A percentile compares a stretch with the other conserved stretches of the same genome.
Conservation (phyloP, 768 basidiomycete genomes). For the Pleurotus tuoliensis region DNA sequence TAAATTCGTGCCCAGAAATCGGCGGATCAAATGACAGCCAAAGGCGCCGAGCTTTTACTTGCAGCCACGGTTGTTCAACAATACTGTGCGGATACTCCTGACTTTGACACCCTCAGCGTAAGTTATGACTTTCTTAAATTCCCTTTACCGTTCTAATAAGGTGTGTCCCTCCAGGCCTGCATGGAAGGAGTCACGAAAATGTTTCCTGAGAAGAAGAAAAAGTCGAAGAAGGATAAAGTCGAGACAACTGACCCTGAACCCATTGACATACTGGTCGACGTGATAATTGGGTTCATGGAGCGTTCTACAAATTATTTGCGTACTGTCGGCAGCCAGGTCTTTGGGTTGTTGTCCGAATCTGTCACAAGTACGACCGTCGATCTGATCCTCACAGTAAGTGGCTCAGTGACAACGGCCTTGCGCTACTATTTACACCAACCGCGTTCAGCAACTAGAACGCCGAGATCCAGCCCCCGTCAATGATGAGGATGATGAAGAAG, state of each 20-base stretch:
- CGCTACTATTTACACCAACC: too few species aligned
- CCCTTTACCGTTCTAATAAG: background rate
- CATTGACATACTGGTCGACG: conserved; percentile 83
- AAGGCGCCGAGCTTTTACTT: conserved; percentile 70
- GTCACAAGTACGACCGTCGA: conserved; percentile 72
- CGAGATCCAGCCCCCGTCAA: conserved; percentile 55
- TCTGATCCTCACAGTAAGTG: conserved; percentile 74
- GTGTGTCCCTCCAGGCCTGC: conserved; percentile 41
- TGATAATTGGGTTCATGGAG: conserved; percentile 88
- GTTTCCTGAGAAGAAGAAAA: conserved; percentile 38
- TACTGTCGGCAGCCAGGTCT: conserved; percentile 74
- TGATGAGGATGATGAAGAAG: conserved; percentile 41
- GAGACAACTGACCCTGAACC: conserved; percentile 47
- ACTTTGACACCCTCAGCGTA: conserved; percentile 10
- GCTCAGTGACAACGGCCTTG: background rate
- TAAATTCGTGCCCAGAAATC: conserved; percentile 16
- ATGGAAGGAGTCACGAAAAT: conserved; percentile 56
- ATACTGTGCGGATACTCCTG: conserved; percentile 63
- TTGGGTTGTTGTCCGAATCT: conserved; percentile 64
- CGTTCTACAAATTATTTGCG: conserved; percentile 78
- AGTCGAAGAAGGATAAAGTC: conserved; percentile 33
- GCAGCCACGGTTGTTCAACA: conserved; percentile 67
- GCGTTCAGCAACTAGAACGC: conserved; percentile 75
- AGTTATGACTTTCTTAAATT: background rate
- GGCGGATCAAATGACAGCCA: conserved; percentile 37